Conservation (phyloP, 495 filamentous ascomycete genomes). For the Acidiella bohemica region DNA sequence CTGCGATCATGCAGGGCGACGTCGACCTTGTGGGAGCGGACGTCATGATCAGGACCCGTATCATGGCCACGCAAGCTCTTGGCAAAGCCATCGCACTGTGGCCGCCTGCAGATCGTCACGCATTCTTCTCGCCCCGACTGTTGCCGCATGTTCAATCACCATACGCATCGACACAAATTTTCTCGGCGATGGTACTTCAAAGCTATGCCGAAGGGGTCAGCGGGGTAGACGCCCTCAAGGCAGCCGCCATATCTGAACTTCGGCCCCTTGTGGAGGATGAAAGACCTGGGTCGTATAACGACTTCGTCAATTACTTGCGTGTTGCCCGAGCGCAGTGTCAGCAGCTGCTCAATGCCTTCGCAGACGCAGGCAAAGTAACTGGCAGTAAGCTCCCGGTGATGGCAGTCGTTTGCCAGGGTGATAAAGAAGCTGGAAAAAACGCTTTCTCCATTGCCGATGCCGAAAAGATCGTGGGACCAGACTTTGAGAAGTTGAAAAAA, state of each 20-base stretch:
- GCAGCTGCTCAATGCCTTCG: constrained; percentile 75
- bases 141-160: constrained; percentile 51
- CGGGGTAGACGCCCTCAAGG: constrained; percentile 36
- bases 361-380: constrained; percentile 68
- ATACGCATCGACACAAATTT: constrained; percentile 72
- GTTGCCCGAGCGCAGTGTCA: constrained; percentile 82
- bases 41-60: constrained; percentile 72
- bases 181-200: constrained; percentile 71
- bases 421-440: constrained; percentile 72
- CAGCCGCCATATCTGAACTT: constrained; percentile 36
- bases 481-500: constrained; percentile 80
- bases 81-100: constrained; percentile 58
- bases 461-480: constrained; percentile 65
- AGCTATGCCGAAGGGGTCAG: constrained; percentile 52
- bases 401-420: constrained; percentile 84
- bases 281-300: constrained; percentile 68
- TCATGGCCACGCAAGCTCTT: constrained; percentile 71
- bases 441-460: constrained; percentile 82
- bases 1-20: constrained; percentile 94
- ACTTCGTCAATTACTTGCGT: constrained; percentile 76
- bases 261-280: constrained; percentile 64
- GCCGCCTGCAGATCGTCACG: constrained; percentile 31
- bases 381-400: constrained; percentile 59
- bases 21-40: constrained; percentile 87
- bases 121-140: constrained; percentile 43